A percentile compares a stretch with the other conserved stretches of the same genome.
Conservation (phyloP, 106 monocot species). For the Amphibolis antarctica region DNA sequence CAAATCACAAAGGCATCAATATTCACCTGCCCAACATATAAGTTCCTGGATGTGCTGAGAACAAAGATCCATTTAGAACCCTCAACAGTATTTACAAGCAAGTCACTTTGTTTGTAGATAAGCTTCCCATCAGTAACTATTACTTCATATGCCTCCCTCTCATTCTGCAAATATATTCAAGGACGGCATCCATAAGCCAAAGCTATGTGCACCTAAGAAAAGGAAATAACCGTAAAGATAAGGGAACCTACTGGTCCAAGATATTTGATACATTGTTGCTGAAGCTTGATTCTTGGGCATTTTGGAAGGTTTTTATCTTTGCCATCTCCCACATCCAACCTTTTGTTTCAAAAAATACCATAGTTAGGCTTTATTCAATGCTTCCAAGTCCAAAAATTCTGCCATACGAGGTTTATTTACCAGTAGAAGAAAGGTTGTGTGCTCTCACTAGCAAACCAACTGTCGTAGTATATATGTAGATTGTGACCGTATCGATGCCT, state of each 20-base stretch:
- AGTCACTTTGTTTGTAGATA: slow-evolving; percentile 34
- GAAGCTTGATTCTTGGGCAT: slow-evolving; percentile 57
- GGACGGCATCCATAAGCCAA: background rate
- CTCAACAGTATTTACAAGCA: slow-evolving; percentile 41
- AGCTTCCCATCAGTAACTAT: slow-evolving; percentile 43
- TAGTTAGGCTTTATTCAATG: background rate
- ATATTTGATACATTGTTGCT: slow-evolving; percentile 64
- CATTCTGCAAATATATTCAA: slow-evolving; percentile 30
- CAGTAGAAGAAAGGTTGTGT: slow-evolving; percentile 31
- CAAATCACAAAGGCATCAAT: background rate
- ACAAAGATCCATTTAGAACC: slow-evolving; percentile 89
- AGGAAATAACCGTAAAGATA: too few relatives aligned
- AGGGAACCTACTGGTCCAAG: slow-evolving; percentile 36
- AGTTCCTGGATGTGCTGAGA: slow-evolving; percentile 52
- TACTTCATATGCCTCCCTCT: slow-evolving; percentile 70
- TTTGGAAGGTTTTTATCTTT: slow-evolving; percentile 56
- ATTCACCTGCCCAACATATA: slow-evolving; percentile 67
- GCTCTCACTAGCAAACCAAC: slow-evolving; percentile 27
- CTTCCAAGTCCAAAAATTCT: too few relatives aligned
- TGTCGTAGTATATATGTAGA: slow-evolving; percentile 19
- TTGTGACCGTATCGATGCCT: slow-evolving; percentile 28
- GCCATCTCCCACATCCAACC: slow-evolving; percentile 73
- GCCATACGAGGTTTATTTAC: too few relatives aligned
- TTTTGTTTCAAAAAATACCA: slow-evolving; percentile 12
- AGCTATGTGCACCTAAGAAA: background rate